phyloP scores from a whole-genome alignment of 345 rosid species.

The Murraya koenigii region DNA sequence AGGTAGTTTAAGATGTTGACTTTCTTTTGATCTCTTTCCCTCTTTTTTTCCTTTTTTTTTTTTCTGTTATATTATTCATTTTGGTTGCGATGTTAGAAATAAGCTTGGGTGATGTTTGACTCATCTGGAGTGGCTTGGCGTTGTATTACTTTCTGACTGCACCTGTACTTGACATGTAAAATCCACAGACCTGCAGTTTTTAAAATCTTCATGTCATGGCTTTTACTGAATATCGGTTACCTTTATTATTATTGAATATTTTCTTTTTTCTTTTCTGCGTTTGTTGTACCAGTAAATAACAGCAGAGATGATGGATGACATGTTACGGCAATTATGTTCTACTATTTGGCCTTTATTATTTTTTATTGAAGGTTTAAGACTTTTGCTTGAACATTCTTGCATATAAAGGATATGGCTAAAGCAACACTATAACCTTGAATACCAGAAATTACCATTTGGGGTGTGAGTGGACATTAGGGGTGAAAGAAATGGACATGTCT shows the following conservation, averaged over 20 bases:
- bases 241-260: not conserved
- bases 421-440: not conserved
- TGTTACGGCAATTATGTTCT: not conserved
- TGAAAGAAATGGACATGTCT: not conserved
- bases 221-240: not conserved
- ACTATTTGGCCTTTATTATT: not conserved
- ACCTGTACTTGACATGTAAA: not conserved
- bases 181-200: not conserved
- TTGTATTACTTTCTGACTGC: not conserved
- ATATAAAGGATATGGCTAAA: not conserved
- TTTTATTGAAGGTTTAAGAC: not conserved
- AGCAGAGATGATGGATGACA: not conserved
- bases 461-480: not conserved
- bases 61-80: not conserved
- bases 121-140: not conserved
- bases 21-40: slow-evolving; percentile 1
- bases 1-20: slow-evolving; percentile 44
- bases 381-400: not conserved
- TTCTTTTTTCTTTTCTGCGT: not conserved
- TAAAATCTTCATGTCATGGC: not conserved
- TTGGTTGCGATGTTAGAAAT: not conserved
- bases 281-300: not conserved
- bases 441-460: not conserved
- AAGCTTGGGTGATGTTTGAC: not conserved
- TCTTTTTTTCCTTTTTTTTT: too few relatives aligned